These are phyloP conservation scores for Ogataea pignaliae DNA, from an alignment of 805 yeast genomes.

Conservation along the genomic window DNA sequence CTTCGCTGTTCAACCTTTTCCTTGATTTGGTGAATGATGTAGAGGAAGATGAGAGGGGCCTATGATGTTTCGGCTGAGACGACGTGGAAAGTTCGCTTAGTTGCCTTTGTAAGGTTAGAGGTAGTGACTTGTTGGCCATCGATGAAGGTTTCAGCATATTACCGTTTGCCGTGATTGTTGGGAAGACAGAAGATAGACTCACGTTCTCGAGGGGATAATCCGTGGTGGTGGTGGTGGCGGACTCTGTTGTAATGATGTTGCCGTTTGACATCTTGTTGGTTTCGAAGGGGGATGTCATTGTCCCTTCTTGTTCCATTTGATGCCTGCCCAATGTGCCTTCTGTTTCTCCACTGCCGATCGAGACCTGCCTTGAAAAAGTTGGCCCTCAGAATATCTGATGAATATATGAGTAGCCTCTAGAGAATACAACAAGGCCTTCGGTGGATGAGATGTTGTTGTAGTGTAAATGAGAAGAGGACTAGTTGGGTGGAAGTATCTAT, in stretches of 20 bases:
- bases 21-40: slow-evolving; percentile 6
- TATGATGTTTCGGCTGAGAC: background rate
- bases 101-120: slow-evolving; percentile 1
- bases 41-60: background rate
- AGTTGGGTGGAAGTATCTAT: too few species aligned
- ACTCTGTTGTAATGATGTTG: background rate
- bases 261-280: background rate
- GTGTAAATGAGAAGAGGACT: too few species aligned
- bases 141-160: background rate
- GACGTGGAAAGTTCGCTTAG: background rate
- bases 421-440: too few species aligned
- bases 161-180: slow-evolving; percentile 1
- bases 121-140: background rate
- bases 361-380: too few species aligned
- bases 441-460: too few species aligned
- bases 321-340: too few species aligned
- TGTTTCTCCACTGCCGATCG: too few species aligned
- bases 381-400: too few species aligned
- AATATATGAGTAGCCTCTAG: too few species aligned
- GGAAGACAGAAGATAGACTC: slow-evolving; percentile 11
- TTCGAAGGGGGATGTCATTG: too few species aligned
- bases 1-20: slow-evolving; percentile 16
- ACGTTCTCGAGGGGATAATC: slow-evolving; percentile 1
- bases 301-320: too few species aligned
- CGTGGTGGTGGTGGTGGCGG: background rate